phyloP scores from a whole-genome alignment of 169 alveolate genomes.

The Cryptosporidium felis region DNA sequence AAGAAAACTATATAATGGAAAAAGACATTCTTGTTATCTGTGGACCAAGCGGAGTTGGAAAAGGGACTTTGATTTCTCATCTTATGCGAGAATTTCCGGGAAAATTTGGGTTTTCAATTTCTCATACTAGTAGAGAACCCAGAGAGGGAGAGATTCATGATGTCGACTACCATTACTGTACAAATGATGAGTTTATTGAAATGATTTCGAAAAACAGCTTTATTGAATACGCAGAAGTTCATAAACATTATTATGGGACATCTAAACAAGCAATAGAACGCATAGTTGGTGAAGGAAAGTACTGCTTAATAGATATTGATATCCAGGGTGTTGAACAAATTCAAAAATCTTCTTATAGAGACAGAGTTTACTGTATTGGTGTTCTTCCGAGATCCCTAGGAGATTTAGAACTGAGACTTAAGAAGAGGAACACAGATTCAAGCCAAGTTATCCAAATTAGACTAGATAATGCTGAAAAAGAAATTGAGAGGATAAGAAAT shows the following conservation, averaged over 20 bases:
- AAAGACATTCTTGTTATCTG: constrained; percentile 73
- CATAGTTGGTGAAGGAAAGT: constrained; percentile 71
- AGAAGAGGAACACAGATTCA: constrained; percentile 75
- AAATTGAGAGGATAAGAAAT: constrained; percentile 28
- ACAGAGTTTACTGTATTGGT: constrained; percentile 71
- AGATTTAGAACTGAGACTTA: constrained; percentile 75
- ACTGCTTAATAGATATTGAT: constrained; percentile 80
- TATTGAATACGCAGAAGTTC: constrained; percentile 77
- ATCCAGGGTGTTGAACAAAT: constrained; percentile 78
- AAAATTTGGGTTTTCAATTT: constrained; percentile 77
- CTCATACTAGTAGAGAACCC: constrained; percentile 83
- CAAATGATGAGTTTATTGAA: constrained; percentile 76
- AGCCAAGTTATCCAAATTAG: constrained; percentile 28
- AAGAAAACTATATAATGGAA: too few species aligned
- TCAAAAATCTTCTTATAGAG: constrained; percentile 44
- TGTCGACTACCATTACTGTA: constrained; percentile 77
- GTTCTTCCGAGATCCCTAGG: constrained; percentile 74
- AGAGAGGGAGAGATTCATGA: constrained; percentile 81
- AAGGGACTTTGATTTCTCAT: constrained; percentile 77
- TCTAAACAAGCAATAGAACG: constrained; percentile 73
- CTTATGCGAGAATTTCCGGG: constrained; percentile 74
- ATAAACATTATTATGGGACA: constrained; percentile 79
- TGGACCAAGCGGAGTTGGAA: constrained; percentile 85
- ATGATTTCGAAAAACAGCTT: constrained; percentile 72
- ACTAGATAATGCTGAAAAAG: not conserved